Conservation (phyloP, 2,329 filamentous ascomycete genomes). For the Fusarium sp. region DNA sequence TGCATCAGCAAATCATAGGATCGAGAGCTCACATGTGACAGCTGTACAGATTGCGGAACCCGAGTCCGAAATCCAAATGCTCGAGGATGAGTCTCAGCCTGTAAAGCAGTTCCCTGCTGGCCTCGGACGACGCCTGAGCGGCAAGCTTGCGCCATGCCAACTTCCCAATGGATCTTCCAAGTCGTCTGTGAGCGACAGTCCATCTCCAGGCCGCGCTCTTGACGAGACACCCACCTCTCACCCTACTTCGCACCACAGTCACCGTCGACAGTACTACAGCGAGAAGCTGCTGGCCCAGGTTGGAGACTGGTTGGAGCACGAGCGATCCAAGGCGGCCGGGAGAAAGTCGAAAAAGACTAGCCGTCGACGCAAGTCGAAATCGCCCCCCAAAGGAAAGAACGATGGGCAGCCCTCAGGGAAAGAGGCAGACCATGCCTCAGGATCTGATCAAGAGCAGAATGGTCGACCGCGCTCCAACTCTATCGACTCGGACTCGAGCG, state of each 20-base stretch:
- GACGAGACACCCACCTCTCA: conserved; percentile 49
- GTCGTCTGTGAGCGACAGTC: conserved; percentile 59
- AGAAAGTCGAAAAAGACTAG: conserved; percentile 61
- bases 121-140: conserved; percentile 54
- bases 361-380: conserved; percentile 60
- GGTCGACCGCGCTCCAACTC: conserved; percentile 65
- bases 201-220: conserved; percentile 46
- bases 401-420: conserved; percentile 1
- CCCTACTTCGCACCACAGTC: conserved; percentile 41
- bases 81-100: conserved; percentile 53
- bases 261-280: conserved; percentile 59
- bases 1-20: neutral
- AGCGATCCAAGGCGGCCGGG: conserved; percentile 75
- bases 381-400: conserved; percentile 51
- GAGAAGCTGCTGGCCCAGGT: conserved; percentile 81
- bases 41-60: conserved; percentile 74
- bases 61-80: conserved; percentile 49
- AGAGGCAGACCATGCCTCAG: conserved; percentile 30
- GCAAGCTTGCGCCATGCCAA: conserved; percentile 48
- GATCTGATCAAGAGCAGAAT: conserved; percentile 39
- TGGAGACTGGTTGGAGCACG: conserved; percentile 85
- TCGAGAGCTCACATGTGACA: conserved; percentile 46
- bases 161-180: conserved; percentile 59
- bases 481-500: conserved; percentile 76
- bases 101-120: conserved; percentile 53